These are phyloP conservation scores for Mortierella claussenii DNA, from an alignment of 192 early-diverging fungal genomes.

Conservation along the genomic window DNA sequence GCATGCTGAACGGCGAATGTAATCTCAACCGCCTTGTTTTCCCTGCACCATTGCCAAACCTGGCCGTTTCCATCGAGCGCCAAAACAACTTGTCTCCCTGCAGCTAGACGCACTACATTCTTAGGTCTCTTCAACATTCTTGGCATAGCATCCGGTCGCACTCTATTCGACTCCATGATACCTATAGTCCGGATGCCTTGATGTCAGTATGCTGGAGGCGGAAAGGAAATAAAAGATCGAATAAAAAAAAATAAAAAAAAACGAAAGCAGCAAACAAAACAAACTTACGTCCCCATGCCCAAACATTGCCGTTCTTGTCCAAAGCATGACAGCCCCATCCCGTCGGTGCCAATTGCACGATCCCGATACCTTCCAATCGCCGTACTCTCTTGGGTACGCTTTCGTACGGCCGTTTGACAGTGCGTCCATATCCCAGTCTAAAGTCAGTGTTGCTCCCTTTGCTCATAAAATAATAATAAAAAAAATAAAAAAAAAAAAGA, in stretches of 20 bases:
- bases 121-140: slow-evolving; percentile 34
- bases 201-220: not conserved
- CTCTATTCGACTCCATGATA: slow-evolving; percentile 35
- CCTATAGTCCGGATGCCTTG: slow-evolving; percentile 3
- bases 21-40: slow-evolving; percentile 28
- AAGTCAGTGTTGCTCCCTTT: slow-evolving; percentile 35
- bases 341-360: slow-evolving; percentile 28
- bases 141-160: slow-evolving; percentile 31
- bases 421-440: slow-evolving; percentile 36
- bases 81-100: slow-evolving; percentile 38
- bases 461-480: not conserved
- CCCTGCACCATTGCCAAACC: slow-evolving; percentile 51
- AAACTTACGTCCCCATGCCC: slow-evolving; percentile 51
- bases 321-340: slow-evolving; percentile 48
- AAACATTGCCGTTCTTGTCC: slow-evolving; percentile 38
- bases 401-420: slow-evolving; percentile 35
- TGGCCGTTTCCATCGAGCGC: slow-evolving; percentile 26
- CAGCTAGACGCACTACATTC: slow-evolving; percentile 20
- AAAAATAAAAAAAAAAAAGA: slow-evolving; percentile 5
- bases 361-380: slow-evolving; percentile 33
- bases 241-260: not conserved
- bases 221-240: not conserved
- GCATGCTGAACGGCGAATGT: too few species aligned
- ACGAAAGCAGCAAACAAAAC: not conserved
- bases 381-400: slow-evolving; percentile 44